Percentiles rank a stretch among this genome's conserved stretches.
These are phyloP conservation scores for Xylaria sp. DNA, from an alignment of 2,329 filamentous ascomycete species.

Conservation along the genomic window DNA sequence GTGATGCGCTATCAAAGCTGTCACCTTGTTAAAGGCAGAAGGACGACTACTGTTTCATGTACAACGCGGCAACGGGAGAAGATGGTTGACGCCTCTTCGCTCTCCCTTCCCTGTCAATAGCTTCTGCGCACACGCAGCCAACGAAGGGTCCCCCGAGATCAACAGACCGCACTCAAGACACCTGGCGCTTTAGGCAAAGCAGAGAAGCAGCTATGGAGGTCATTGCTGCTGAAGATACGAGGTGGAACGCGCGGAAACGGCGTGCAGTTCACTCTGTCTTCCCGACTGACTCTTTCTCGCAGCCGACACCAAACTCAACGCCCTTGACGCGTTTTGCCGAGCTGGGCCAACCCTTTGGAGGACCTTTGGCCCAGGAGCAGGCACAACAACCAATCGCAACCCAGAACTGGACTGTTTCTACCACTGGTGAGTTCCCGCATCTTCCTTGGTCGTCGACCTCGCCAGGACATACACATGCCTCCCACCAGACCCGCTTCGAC, in stretches of 20 bases:
- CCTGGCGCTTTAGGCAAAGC: background rate
- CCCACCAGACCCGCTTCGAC: slow-evolving; percentile 68
- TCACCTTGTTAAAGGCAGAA: background rate
- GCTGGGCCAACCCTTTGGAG: slow-evolving; percentile 60
- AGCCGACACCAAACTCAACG: slow-evolving; percentile 58
- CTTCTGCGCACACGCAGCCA: slow-evolving; percentile 3
- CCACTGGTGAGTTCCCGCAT: slow-evolving; percentile 39
- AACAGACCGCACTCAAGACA: slow-evolving; percentile 7
- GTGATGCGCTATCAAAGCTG: background rate
- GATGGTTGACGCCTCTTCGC: slow-evolving; percentile 9
- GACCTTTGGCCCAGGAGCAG: slow-evolving; percentile 45
- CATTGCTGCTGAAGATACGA: slow-evolving; percentile 51
- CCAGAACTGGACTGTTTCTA: slow-evolving; percentile 39
- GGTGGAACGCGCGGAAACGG: slow-evolving; percentile 59
- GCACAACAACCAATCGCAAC: slow-evolving; percentile 33
- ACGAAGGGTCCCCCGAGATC: background rate
- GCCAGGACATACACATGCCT: slow-evolving; percentile 47
- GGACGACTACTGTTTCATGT: background rate
- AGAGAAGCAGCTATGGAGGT: slow-evolving; percentile 17
- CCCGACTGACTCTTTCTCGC: slow-evolving; percentile 58
- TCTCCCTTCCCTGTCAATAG: slow-evolving; percentile 17
- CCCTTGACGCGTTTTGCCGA: slow-evolving; percentile 53
- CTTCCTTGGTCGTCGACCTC: slow-evolving; percentile 38
- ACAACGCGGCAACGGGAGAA: slow-evolving; percentile 7
- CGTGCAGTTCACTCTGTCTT: slow-evolving; percentile 67